Evolutionary conservation across 257 asterid species (phyloP).

Genomic region (Salvia hispanica): DNA sequence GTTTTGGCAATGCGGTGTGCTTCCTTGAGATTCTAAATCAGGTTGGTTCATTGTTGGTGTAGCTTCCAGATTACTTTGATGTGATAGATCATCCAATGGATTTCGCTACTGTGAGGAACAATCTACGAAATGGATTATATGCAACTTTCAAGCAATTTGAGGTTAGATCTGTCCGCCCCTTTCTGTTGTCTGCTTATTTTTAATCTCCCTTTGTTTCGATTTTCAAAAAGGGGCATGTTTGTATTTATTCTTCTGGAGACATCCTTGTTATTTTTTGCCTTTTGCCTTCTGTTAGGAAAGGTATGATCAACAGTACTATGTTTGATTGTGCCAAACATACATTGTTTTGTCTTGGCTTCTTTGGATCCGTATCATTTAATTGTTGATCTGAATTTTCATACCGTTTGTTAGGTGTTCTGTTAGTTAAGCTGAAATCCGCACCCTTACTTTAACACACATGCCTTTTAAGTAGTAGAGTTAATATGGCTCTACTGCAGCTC

Average conservation of each 20-base stretch:
- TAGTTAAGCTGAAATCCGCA: not conserved
- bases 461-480: not conserved
- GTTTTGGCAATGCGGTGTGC: conserved; percentile 18
- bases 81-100: conserved; percentile 94
- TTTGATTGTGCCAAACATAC: not conserved
- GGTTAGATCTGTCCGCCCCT: conserved; percentile 40
- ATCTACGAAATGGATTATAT: conserved; percentile 73
- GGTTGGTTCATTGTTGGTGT: conserved; percentile 30
- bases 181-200: not conserved
- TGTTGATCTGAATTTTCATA: conserved; percentile 1
- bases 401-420: not conserved
- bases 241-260: not conserved
- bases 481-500: conserved; percentile 1
- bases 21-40: conserved; percentile 23
- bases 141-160: conserved; percentile 77
- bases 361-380: not conserved
- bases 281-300: not conserved
- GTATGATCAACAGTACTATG: not conserved
- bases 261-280: not conserved
- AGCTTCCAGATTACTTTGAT: conserved; percentile 99
- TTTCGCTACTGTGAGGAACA: conserved; percentile 90
- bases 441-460: not conserved
- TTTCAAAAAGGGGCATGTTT: conserved; percentile 6
- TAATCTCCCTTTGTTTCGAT: not conserved
- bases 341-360: too few species aligned